These are phyloP conservation scores for Arabidopsis lyrata DNA, from an alignment of 441 rosid genomes.

Conservation along the genomic window DNA sequence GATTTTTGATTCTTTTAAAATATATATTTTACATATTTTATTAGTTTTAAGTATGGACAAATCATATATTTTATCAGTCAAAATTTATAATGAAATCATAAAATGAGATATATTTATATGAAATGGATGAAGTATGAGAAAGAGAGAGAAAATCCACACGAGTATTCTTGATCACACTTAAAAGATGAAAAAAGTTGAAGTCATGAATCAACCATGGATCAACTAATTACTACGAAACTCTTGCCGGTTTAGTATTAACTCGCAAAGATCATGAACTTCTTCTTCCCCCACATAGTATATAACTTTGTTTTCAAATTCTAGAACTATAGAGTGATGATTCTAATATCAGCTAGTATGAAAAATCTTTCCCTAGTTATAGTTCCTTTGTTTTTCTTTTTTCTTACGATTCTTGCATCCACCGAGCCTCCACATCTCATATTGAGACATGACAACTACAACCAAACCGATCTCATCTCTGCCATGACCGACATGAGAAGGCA, in stretches of 20 bases:
- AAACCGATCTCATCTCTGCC: constrained; percentile 40
- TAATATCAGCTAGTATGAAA: constrained; percentile 26
- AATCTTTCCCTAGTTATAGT: background rate
- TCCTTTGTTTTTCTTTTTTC: constrained; percentile 14
- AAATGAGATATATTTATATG: background rate
- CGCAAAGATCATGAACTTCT: constrained; percentile 15
- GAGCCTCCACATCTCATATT: constrained; percentile 41
- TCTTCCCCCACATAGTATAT: constrained; percentile 5
- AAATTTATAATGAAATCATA: background rate
- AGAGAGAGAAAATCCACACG: constrained; percentile 15
- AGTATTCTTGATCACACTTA: constrained; percentile 34
- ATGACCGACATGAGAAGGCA: constrained; percentile 44
- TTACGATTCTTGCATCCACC: constrained; percentile 27
- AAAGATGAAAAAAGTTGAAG: constrained; percentile 23
- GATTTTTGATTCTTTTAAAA: no score
- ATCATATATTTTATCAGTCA: background rate
- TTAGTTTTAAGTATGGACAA: background rate
- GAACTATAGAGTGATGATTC: constrained; percentile 2
- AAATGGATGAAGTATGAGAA: background rate
- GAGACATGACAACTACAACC: constrained; percentile 42
- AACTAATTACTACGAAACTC: constrained; percentile 39
- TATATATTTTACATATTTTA: background rate
- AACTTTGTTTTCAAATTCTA: constrained; percentile 3
- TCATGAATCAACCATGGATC: constrained; percentile 40
- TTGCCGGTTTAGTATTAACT: constrained; percentile 29